These are phyloP conservation scores for Kwoniella sp. DNA, from an alignment of 768 basidiomycete genomes.

Conservation along the genomic window DNA sequence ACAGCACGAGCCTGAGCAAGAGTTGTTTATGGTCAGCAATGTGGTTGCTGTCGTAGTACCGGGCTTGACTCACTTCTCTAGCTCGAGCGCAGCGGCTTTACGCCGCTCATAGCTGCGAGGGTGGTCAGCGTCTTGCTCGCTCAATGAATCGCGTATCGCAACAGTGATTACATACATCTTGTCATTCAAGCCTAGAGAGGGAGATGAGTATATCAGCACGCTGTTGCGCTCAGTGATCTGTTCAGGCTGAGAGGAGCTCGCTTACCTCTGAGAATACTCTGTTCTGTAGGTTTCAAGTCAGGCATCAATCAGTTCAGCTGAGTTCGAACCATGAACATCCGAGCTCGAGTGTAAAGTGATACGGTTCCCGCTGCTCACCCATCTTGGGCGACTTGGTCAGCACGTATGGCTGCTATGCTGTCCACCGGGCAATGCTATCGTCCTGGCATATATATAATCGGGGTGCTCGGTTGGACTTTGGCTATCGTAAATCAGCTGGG, in stretches of 20 bases:
- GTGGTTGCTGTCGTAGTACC: neutral
- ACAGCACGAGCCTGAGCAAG: constrained; percentile 63
- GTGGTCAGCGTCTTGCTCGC: constrained; percentile 14
- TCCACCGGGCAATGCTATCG: neutral
- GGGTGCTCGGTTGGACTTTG: too few species aligned
- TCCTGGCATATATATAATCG: neutral
- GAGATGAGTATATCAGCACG: too few species aligned
- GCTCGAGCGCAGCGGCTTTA: constrained; percentile 89
- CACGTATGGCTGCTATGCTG: constrained; percentile 1
- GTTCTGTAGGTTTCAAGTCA: constrained; percentile 22
- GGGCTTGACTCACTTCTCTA: constrained; percentile 73
- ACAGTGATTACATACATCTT: constrained; percentile 40
- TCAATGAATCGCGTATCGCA: neutral
- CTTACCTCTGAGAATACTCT: constrained; percentile 46
- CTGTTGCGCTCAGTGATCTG: too few species aligned
- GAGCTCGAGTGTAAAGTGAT: neutral
- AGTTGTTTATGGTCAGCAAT: too few species aligned
- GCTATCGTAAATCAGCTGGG: too few species aligned
- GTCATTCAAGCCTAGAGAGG: constrained; percentile 51
- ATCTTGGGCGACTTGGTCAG: neutral
- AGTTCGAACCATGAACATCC: neutral
- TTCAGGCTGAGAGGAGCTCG: too few species aligned
- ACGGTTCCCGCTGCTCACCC: too few species aligned
- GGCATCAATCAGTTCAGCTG: neutral
- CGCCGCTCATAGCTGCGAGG: constrained; percentile 80